Base-by-base conservation (phyloP, 345 rosid species). In the Euphorbia lathyris region DNA sequence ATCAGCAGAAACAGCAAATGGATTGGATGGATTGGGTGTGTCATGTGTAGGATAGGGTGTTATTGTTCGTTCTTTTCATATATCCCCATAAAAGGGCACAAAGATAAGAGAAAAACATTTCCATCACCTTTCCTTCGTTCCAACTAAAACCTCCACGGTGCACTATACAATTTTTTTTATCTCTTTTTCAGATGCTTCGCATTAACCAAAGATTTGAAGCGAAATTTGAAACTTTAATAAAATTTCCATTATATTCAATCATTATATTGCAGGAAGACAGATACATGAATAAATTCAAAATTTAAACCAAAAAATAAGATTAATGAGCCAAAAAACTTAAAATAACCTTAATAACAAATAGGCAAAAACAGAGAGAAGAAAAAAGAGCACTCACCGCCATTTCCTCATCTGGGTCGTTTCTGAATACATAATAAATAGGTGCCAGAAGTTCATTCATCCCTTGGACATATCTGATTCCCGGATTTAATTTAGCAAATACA, bases 361-460 rank as follows among this genome's bases (percentile, higher is more conserved):
- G 29, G 36, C 8, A 43, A 58, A 55, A 22, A 7, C 3, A 58
- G 5, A 22, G 51, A 45, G 51, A 45, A 45, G 16, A 59, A 40
- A 29, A 20, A 78, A 64, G 26, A 13, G 40, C 62, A 72, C 90
- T 79, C 77, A 94, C 97, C 72, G 88, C 87, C 86, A 82, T 86
- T 74, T 84, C 95, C 77, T 74, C 87, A 32, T 94, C 93, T 0
- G 91, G 90, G 64, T 94, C 97, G 74, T 85, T 94, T 79, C 61
- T 89, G 78, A 91, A 94, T 42, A 91, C 86, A 75, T 94, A 94
- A 72, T 69, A 94, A 66, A 94, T 70, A 53, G 96, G 98, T 68
- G 98, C 98, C 86, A 91, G 74, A 76, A 91, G 84, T 76, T 94
- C 98, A 68, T 94, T 94, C 98, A 94, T 94, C 83, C 98, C 98